These are phyloP conservation scores for Leptographium flavum DNA, from an alignment of 2,329 filamentous ascomycete genomes.

Conservation along the genomic window DNA sequence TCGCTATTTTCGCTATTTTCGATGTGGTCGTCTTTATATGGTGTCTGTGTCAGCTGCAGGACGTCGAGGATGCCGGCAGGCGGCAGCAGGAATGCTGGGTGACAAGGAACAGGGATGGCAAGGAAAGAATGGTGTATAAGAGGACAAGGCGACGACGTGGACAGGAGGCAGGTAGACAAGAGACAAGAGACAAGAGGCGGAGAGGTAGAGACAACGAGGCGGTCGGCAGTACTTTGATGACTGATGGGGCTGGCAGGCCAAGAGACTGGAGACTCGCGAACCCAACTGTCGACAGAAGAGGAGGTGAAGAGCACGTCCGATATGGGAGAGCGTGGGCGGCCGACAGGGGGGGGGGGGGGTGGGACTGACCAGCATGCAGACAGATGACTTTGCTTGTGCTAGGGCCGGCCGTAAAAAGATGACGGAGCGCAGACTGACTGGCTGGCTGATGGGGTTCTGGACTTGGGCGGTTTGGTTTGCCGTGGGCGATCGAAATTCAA, in stretches of 20 bases:
- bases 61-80: neutral
- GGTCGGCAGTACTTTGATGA: too few species aligned
- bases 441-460: neutral
- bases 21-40: neutral
- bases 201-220: too few species aligned
- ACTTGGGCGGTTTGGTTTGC: neutral
- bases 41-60: neutral
- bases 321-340: neutral
- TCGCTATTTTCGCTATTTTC: too few species aligned
- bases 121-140: neutral
- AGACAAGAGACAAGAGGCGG: too few species aligned
- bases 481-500: slow-evolving; percentile 14
- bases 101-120: neutral
- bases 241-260: too few species aligned
- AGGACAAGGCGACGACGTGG: too few species aligned
- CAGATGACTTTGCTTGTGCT: neutral
- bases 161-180: too few species aligned
- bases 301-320: neutral
- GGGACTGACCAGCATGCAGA: slow-evolving; percentile 1
- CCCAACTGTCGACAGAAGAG: too few species aligned
- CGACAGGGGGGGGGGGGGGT: neutral
- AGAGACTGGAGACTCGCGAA: too few species aligned
- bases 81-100: too few species aligned
- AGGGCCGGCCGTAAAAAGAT: neutral
- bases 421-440: neutral